Percentiles rank a stretch among this genome's conserved stretches.
Evolutionary conservation across 2,329 filamentous ascomycete species (phyloP).

Genomic region (Botrytis sinoallii): DNA sequence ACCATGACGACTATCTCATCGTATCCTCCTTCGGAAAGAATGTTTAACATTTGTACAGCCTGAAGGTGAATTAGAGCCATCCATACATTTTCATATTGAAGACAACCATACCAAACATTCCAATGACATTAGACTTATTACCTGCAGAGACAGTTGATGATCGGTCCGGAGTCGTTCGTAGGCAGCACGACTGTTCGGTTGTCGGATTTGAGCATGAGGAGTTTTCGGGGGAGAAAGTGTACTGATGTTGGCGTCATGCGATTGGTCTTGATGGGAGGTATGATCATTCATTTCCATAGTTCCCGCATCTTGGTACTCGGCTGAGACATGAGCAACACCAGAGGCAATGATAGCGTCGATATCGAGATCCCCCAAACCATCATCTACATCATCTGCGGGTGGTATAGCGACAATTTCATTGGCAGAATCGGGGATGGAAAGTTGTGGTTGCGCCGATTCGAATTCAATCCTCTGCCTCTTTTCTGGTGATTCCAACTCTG

Average conservation of each 20-base stretch:
- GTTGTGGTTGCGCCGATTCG: not conserved
- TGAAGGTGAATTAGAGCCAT: constrained; percentile 33
- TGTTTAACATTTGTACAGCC: constrained; percentile 57
- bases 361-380: constrained; percentile 9
- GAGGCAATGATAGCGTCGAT: constrained; percentile 8
- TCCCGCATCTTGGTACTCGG: constrained; percentile 6
- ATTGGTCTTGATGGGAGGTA: not conserved
- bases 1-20: constrained; percentile 56
- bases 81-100: not conserved
- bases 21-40: constrained; percentile 54
- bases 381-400: not conserved
- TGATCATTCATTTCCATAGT: not conserved
- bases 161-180: constrained; percentile 22
- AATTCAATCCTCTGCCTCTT: constrained; percentile 25
- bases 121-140: constrained; percentile 58
- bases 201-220: not conserved
- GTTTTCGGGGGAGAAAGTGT: not conserved
- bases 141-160: constrained; percentile 44
- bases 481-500: constrained; percentile 11
- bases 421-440: not conserved
- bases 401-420: not conserved
- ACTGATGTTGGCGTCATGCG: not conserved
- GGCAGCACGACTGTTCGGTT: not conserved
- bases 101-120: constrained; percentile 53
- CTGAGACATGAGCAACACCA: constrained; percentile 7